Evolutionary conservation across 2,329 filamentous ascomycete genomes (phyloP), one percentile per base, ranked within the genome.

Genomic region (Aschersonia sp.): DNA sequence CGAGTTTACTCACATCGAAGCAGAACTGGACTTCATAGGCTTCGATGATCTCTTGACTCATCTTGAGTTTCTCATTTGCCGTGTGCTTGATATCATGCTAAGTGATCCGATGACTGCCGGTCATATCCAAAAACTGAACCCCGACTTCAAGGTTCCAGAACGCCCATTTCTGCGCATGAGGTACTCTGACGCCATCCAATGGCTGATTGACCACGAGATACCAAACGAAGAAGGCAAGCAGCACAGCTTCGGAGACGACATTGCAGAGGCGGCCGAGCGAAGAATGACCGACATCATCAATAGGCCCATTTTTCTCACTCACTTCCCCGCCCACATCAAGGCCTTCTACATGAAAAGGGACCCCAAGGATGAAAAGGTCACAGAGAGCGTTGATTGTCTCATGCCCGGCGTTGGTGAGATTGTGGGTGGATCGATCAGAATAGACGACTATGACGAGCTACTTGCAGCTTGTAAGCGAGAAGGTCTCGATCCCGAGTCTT

Each of bases 321-420:
- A 97, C 69, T 98, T 98, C 79, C 92, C 92, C 28, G 82, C 82
- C 51, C 88, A 91, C 70, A 95, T 98, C 75, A 98, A 98, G 75
- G 85, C 92, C 1, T 98, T 98, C 67, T 98, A 98, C 77, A 98
- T 98, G 92, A 84, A 89, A 69, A 89, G 84, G 68, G 92, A 91
- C 58, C 72, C 75, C 43, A 68, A 76, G 31, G 92, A 98, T 61
- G 70, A 68, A 31, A 78, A 89, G 30, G 88, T 96, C 31, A 98
- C 92, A 0, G 91, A 98, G 74, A 88, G 81, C 52, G 91, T 97
- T 10, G 92, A 98, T 60, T 72, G 75, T 46, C 63, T 83, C 54
- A 77, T 98, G 89, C 92, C 92, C 9, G 88, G 88, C 56, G 92
- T 98, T 30, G 92, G 92, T 51, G 92, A 97, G 73, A 95, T 97